Base-by-base conservation (phyloP, 1,284 basidiomycete genomes). In the Phellopilus nigrolimitatus region DNA sequence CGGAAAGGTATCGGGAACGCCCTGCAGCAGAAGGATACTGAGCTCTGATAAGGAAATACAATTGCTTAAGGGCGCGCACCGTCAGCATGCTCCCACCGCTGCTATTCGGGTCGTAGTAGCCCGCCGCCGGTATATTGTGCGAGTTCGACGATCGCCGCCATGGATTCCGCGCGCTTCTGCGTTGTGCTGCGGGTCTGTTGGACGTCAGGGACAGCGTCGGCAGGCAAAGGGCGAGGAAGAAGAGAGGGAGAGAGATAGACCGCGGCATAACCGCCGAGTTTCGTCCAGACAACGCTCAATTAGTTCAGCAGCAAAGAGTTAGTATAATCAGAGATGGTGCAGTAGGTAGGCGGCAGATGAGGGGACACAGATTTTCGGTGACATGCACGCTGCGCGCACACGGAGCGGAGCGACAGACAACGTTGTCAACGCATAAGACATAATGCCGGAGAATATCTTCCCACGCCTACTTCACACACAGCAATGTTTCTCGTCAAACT, bases 1-100 rank as follows among this genome's bases (percentile, higher is more conserved):
- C 12, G 91, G 88, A 60, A 73, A 83, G 15, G 91, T 86, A 30
- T 71, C 63, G 49, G 78, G 71, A 21, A 87, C 75, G 63, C 71
- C 62, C 80, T 83, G 30, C 17, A 17, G 10, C 13, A 21, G 19
- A 19, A 42, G 12, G 12, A n/a, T 17, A 4, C 31, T 3, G 24
- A 2, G 46, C 24, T 12, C 30, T 30, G 25, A 22, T 24, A 24
- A 10, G 49, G n/a, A 7, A n/a, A 6, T 15, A 21, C 15, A 45
- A 33, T 17, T 15, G 22, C 31, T 19, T 37, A 44, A 38, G 22
- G 47, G 9, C 31, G 59, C 73, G 49, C 48, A 79, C 76, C 31
- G 76, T 77, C 0, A 80, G 64, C 71, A 75, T 71, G 48, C 58
- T 66, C 2, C 78, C 78, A 7, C 73, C 74, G 24, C 60, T 62